phyloP scores from a whole-genome alignment of 805 yeast species.

The Saccharomyces cerevisiae region DNA sequence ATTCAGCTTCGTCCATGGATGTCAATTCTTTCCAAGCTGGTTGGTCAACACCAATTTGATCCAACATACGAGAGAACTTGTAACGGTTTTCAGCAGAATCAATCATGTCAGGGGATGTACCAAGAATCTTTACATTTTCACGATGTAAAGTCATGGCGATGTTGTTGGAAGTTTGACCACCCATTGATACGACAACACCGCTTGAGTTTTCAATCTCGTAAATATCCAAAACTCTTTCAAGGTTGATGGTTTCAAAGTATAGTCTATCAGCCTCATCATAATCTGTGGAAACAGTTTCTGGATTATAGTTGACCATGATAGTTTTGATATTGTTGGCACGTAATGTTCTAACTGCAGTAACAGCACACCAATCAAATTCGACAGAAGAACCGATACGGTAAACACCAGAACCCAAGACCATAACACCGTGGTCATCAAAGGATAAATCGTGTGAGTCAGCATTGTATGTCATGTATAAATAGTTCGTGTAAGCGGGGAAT shows the following conservation, averaged over 20 bases:
- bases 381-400: slow-evolving; percentile 98
- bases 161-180: slow-evolving; percentile 97
- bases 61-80: slow-evolving; percentile 96
- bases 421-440: slow-evolving; percentile 88
- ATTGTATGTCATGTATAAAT: slow-evolving; percentile 88
- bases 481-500: slow-evolving; percentile 94
- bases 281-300: slow-evolving; percentile 98
- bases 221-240: slow-evolving; percentile 90
- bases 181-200: slow-evolving; percentile 95
- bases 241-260: slow-evolving; percentile 89
- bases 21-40: slow-evolving; percentile 99
- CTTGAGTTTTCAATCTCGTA: slow-evolving; percentile 83
- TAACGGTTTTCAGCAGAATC: slow-evolving; percentile 97
- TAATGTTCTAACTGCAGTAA: slow-evolving; percentile 87
- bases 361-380: slow-evolving; percentile 99
- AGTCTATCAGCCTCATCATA: slow-evolving; percentile 96
- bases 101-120: slow-evolving; percentile 97
- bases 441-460: slow-evolving; percentile 79
- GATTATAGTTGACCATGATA: slow-evolving; percentile 95
- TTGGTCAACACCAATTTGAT: slow-evolving; percentile 92
- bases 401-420: slow-evolving; percentile 97
- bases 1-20: slow-evolving; percentile 84
- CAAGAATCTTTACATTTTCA: slow-evolving; percentile 89
- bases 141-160: slow-evolving; percentile 89
- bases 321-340: slow-evolving; percentile 83